Base-by-base conservation (phyloP, 179 eudicot genomes). In the Monotropa hypopitys region DNA sequence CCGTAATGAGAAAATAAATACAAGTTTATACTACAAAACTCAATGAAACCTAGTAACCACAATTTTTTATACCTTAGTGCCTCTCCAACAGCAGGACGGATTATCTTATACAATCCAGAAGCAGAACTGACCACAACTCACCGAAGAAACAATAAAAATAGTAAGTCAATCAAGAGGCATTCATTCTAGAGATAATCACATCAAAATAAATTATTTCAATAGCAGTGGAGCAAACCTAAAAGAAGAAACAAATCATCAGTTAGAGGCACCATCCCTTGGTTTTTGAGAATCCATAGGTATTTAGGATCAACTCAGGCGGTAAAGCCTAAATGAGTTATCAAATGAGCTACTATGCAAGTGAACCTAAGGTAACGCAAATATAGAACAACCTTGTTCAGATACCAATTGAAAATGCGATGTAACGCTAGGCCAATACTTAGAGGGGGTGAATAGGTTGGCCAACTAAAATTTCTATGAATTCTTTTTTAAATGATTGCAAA, bases 1-100 rank as follows among this genome's bases (percentile, higher is more conserved):
- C 69, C 57, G 43, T 77, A 13, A 26, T 32, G 23, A 49, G 43
- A 62, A 76, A 30, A 43, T 45, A 30, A 46, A 43, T 2, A 13
- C 0, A 53, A 56, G n/a, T 38, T 21, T 54, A 68, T 71, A 56
- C 66, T 33, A 61, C 62, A 59, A 11, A 54, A 84, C 69, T 7
- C n/a, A 47, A 76, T 65, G 66, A 66, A 82, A 47, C 32, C 21
- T 70, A 2, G 42, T 7, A 71, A 57, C 61, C 18, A 49, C 18
- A 57, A 21, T 15, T 59, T 28, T 45, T 46, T n/a, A 72, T 81
- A 95, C 99, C 99, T 93, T 78, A 91, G 83, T 28, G 96, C 90
- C 84, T 95, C 99, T 57, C 99, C 99, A 76, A 89, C 85, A 80
- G 97, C 85, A 66, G 99, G 99, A 70, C 99, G 99, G 73, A 87